These are phyloP conservation scores for Dorcoceras hygrometricum DNA, from an alignment of 257 asterid genomes.

Conservation along the genomic window DNA sequence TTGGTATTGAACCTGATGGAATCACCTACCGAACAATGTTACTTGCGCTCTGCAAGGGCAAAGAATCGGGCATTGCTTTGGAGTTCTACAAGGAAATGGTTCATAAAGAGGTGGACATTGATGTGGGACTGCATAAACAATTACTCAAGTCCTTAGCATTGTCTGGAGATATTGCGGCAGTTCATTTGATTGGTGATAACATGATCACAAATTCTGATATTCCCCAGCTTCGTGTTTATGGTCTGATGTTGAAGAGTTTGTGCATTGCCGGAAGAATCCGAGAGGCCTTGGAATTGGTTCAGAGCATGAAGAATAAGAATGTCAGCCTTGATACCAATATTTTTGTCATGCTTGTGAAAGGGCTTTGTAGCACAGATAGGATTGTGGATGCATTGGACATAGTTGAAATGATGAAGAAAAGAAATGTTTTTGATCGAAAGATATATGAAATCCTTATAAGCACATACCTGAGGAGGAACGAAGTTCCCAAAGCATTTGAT, in stretches of 20 bases:
- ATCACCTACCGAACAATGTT: conserved; percentile 50
- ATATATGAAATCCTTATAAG: conserved; percentile 48
- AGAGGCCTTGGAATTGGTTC: conserved; percentile 76
- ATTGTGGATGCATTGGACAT: conserved; percentile 73
- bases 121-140: conserved; percentile 35
- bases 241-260: conserved; percentile 58
- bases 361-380: conserved; percentile 66
- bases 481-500: conserved; percentile 48
- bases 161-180: conserved; percentile 48
- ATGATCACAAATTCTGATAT: conserved; percentile 46
- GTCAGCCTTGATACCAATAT: conserved; percentile 39
- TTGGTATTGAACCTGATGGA: conserved; percentile 55
- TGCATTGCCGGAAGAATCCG: conserved; percentile 65
- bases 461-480: conserved; percentile 53
- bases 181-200: conserved; percentile 46
- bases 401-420: conserved; percentile 69
- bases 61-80: conserved; percentile 58
- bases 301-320: conserved; percentile 52
- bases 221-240: conserved; percentile 42
- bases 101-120: conserved; percentile 43
- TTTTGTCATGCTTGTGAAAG: conserved; percentile 60
- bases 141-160: conserved; percentile 61
- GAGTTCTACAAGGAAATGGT: conserved; percentile 80
- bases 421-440: conserved; percentile 35
- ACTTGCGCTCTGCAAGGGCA: conserved; percentile 48